Base-by-base conservation (phyloP, 306 rosid genomes). In the Benincasa hispida region DNA sequence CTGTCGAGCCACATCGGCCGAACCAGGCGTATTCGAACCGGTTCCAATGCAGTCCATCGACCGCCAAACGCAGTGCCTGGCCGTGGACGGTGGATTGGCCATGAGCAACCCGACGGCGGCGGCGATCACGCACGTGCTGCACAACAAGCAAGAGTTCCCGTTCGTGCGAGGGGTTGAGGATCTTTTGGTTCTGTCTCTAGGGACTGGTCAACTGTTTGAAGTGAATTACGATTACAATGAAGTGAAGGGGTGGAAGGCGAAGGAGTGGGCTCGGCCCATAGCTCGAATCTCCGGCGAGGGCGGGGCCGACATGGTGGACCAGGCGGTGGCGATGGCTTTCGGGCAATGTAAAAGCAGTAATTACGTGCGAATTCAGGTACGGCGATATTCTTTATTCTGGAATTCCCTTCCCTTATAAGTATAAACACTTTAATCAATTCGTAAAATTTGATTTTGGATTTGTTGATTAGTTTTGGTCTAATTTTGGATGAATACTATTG, bases 81-180 rank as follows among this genome's bases (percentile, higher is more conserved):
- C 98, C 10, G 86, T 95, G 5, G 98, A 95, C 57, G 98, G 98
- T 21, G 98, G 98, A 5, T 78, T 95, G 32, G 92, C 93, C 10
- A 95, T 92, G 99, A 88, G 92, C 75, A 95, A 95, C 85, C 99
- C 99, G 0, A 83, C 96, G 1, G 90, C 91, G 5, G 97, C 99
- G 17, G 99, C 99, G 10, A 95, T 95, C 53, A 95, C 99, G 81
- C 99, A 95, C 89, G 99, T 95, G 84, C 96, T 95, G 28, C 99
- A 95, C 79, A 95, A 95, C 86, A 95, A 92, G 78, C 97, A 95
- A 81, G 99, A 95, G 81, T 95, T 95, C 54, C 99, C 99, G 56
- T 92, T 92, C 82, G 99, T 95, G 86, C 91, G 99, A n/a, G 99
- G 99, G 1, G 99, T 95, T 21, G 97, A 95, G 88, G 99, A 95